phyloP scores from a whole-genome alignment of 441 rosid genomes.

The Euphorbia schlechtendalii region DNA sequence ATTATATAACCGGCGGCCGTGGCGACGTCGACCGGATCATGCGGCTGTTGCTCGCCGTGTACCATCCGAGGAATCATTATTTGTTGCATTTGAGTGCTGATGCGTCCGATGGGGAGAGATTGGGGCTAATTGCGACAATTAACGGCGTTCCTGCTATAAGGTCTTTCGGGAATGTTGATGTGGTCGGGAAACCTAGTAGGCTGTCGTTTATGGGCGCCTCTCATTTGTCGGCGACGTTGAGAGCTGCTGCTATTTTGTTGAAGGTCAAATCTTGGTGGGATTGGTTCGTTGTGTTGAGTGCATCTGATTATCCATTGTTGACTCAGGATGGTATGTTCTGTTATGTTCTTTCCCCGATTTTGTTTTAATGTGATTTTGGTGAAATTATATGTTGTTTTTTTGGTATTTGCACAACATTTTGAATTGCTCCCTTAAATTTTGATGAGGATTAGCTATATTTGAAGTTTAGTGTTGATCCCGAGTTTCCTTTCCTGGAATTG shows the following conservation, averaged over 20 bases:
- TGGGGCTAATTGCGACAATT: slow-evolving; percentile 42
- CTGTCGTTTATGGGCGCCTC: slow-evolving; percentile 70
- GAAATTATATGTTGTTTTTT: background rate
- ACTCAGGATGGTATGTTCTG: slow-evolving; percentile 67
- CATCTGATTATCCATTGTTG: slow-evolving; percentile 71
- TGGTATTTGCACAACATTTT: no score
- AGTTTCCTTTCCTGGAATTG: background rate
- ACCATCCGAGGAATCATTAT: slow-evolving; percentile 91
- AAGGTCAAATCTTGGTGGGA: slow-evolving; percentile 72
- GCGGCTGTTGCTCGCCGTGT: slow-evolving; percentile 71
- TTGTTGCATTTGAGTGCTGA: slow-evolving; percentile 77
- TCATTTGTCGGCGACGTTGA: slow-evolving; percentile 53
- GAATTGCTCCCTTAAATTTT: background rate
- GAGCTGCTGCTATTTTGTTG: slow-evolving; percentile 73
- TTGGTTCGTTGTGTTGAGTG: slow-evolving; percentile 78
- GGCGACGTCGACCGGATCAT: slow-evolving; percentile 72
- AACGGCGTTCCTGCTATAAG: slow-evolving; percentile 61
- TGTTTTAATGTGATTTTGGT: no score
- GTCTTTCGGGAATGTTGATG: slow-evolving; percentile 80
- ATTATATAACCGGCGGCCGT: slow-evolving; percentile 71
- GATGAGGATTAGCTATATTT: no score
- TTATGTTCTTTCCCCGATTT: no score
- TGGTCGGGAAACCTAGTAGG: slow-evolving; percentile 66
- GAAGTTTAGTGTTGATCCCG: background rate
- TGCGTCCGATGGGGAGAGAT: slow-evolving; percentile 71